phyloP scores from a whole-genome alignment of 2,329 filamentous ascomycete species.

The Clathrospora elynae region DNA sequence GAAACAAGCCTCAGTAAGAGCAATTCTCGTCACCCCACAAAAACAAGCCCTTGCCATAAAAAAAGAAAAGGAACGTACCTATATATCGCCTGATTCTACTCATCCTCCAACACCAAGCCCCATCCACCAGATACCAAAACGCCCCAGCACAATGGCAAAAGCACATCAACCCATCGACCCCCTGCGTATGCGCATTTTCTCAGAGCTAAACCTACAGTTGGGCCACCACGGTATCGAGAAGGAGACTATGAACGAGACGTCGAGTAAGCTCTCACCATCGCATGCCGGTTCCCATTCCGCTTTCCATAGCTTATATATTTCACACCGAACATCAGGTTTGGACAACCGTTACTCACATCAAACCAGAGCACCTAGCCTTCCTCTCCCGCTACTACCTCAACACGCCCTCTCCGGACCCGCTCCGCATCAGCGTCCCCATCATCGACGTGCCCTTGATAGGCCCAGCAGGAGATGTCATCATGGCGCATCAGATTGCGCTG shows the following conservation, averaged over 20 bases:
- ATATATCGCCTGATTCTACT: too few species aligned
- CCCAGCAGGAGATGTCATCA: background rate
- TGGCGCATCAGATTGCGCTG: slow-evolving; percentile 1
- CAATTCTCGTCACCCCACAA: background rate
- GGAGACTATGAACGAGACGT: background rate
- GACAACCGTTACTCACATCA: background rate
- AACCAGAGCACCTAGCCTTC: slow-evolving; percentile 1
- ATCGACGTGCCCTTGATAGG: background rate
- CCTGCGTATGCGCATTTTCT: slow-evolving; percentile 7
- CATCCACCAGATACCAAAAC: too few species aligned
- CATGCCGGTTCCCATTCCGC: too few species aligned
- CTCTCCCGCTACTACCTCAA: slow-evolving; percentile 3
- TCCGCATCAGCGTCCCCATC: background rate
- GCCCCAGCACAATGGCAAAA: too few species aligned
- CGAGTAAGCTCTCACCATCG: background rate
- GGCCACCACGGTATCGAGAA: slow-evolving; percentile 1
- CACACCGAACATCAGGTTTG: too few species aligned
- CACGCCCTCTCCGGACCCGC: background rate
- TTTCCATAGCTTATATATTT: too few species aligned
- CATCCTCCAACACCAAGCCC: too few species aligned
- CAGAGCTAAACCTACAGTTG: slow-evolving; percentile 4
- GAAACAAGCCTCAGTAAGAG: background rate
- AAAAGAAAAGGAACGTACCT: background rate
- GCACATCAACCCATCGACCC: background rate
- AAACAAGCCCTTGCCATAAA: background rate